Base-by-base conservation (phyloP, 495 filamentous ascomycete genomes). In the Aspergillus conjunctus region DNA sequence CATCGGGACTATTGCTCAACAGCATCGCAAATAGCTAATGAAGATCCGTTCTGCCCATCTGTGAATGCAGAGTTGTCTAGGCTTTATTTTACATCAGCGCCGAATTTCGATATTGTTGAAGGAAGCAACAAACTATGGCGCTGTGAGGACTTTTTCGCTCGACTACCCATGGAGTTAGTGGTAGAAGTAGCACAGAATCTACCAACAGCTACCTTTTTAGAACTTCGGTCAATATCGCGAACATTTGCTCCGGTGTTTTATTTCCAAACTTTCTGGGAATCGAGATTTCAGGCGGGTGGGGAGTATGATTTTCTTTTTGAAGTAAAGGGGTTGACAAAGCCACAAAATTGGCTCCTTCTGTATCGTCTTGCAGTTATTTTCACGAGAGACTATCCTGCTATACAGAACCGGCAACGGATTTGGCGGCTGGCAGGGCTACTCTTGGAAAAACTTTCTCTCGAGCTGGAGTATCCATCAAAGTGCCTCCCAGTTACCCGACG, bases 201-300 rank as follows among this genome's bases (percentile, higher is more conserved):
- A 9, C 37, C 37, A 11, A 41, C 37, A 11, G 12, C 3, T n/a
- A 11, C 37, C 1, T 11, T 41, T n/a, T n/a, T 41, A n/a, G 14
- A n/a, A 2, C 32, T 39, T 39, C 15, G 51, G 9, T 15, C 15
- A n/a, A 32, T 53, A 18, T 37, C 51, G 4, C 22, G 14, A 15
- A 32, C 26, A 12, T 53, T 34, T 34, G 17, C 22, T 34, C 50
- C 10, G 31, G 17, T 53, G 10, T 53, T 53, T 15, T 15, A 53
- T 34, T 18, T 12, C 50, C 50, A 53, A 20, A 17, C 18, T n/a
- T 53, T 53, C 15, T 53, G 51, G 51, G 22, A 22, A 32, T 53
- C 31, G n/a, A 30, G 14, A n/a, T 53, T 53, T 34, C 22, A 12
- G 15, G 26, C 4, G 15, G 18, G 31, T 20, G 8, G 12, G 12